Conservation (phyloP, 1,284 basidiomycete genomes). For the Ganoderma sinense region DNA sequence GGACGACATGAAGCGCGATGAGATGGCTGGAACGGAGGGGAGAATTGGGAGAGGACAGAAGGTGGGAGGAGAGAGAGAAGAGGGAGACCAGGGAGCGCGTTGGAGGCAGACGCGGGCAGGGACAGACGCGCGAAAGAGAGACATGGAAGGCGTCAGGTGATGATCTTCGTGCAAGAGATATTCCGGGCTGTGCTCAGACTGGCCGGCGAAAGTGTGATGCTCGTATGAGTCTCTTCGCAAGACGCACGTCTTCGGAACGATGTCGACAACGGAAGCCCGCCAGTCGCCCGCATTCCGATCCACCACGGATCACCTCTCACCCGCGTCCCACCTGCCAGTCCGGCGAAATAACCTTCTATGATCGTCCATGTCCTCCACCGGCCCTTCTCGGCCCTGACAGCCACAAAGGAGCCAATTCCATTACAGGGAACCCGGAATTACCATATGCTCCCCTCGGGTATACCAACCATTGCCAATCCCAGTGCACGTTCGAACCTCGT, state of each 20-base stretch:
- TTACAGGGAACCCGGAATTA: constrained; percentile 4
- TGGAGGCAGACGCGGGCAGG: constrained; percentile 5
- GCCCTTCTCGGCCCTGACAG: background rate
- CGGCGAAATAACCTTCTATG: constrained; percentile 7
- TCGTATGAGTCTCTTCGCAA: background rate
- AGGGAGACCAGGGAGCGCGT: constrained; percentile 16
- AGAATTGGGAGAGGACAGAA: constrained; percentile 16
- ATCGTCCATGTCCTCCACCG: background rate
- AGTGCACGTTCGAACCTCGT: background rate
- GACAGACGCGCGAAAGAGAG: constrained; percentile 2
- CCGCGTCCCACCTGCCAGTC: background rate
- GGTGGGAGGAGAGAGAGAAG: constrained; percentile 20
- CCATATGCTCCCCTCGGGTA: constrained; percentile 13
- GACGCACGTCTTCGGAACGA: constrained; percentile 6
- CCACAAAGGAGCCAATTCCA: constrained; percentile 11
- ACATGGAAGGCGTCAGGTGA: background rate
- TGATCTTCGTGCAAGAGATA: background rate
- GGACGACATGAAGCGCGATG: constrained; percentile 37
- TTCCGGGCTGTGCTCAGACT: background rate
- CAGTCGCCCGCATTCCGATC: constrained; percentile 4
- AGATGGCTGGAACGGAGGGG: constrained; percentile 9
- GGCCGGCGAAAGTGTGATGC: background rate
- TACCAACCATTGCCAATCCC: constrained; percentile 5
- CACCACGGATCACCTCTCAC: constrained; percentile 11
- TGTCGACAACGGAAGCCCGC: constrained; percentile 19